Percentiles rank a stretch among this genome's conserved stretches.
These are phyloP conservation scores for Cystobasidium sp. DNA, from an alignment of 1,284 basidiomycete genomes.

Conservation along the genomic window DNA sequence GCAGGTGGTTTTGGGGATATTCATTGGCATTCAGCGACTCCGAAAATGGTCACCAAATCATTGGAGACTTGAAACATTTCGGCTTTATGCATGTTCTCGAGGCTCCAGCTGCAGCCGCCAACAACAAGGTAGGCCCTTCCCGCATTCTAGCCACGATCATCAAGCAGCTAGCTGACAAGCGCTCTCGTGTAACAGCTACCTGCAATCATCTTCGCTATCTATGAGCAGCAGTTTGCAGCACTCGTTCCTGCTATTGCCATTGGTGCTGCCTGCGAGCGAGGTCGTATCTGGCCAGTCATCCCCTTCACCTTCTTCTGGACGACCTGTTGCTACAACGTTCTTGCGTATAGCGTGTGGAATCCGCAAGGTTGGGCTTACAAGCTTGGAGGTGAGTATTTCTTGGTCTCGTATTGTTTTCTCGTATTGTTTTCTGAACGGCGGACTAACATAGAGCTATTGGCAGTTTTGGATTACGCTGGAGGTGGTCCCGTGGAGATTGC, in stretches of 20 bases:
- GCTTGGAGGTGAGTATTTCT: background rate
- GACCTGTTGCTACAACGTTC: conserved; percentile 79
- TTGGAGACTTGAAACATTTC: conserved; percentile 70
- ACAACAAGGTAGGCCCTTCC: conserved; percentile 44
- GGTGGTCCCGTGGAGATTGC: conserved; percentile 93
- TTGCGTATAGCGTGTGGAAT: conserved; percentile 95
- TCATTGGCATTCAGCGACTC: conserved; percentile 60
- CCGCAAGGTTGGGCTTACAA: conserved; percentile 81
- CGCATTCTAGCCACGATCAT: background rate
- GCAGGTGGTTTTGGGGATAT: conserved; percentile 57
- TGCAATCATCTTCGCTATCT: conserved; percentile 82
- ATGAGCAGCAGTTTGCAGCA: conserved; percentile 86
- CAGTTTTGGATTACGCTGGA: conserved; percentile 83
- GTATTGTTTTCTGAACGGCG: background rate
- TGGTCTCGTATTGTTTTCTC: background rate
- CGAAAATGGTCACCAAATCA: conserved; percentile 57
- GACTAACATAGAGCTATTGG: conserved; percentile 22
- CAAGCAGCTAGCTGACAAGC: background rate
- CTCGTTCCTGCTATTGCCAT: conserved; percentile 67
- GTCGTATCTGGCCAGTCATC: conserved; percentile 80
- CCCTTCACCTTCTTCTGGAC: conserved; percentile 91
- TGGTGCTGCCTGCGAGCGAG: conserved; percentile 85
- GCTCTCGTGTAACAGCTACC: conserved; percentile 64
- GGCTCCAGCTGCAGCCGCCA: conserved; percentile 72
- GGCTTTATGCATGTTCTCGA: conserved; percentile 79